Evolutionary conservation across 2,329 filamentous ascomycete genomes (phyloP), one percentile per base, ranked within the genome.

Genomic region (Sordariomycetes sp.): DNA sequence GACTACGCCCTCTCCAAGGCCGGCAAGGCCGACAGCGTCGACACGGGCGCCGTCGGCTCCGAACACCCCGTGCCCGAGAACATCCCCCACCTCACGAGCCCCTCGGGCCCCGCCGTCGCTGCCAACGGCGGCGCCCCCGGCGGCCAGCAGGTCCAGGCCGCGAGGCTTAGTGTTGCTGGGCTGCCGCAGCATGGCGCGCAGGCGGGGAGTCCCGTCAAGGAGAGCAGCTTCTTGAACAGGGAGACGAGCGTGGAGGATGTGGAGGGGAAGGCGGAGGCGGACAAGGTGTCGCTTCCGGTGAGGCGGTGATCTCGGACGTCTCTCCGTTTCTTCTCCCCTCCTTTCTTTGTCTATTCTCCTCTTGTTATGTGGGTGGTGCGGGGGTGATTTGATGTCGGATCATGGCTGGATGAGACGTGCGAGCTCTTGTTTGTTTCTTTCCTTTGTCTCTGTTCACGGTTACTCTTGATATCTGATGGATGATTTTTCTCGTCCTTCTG

Each of bases 1-100:
- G 90, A 96, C 76, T 96, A 96, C 67, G 91, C 91, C 68, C 88
- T 96, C 75, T 92, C 88, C 72, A 96, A 96, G 78, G 94, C 94
- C 60, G 94, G 94, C 73, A 97, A 97, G 76, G 90, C 90, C 70
- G 89, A 91, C 67, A 88, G 94, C 68, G 87, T 94, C 67, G 92
- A 95, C 68, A 89, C 95, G 60, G 95, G 92, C 68, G 87, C 87
- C 67, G 89, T 99, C 67, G 94, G 94, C 66, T 91, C 89, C 66
- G 87, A 96, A 74, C 94, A 99, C 72, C 94, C 94, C 57, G 86
- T 91, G 55, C 90, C 91, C 63, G 90, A 96, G 74, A 95, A 95
- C 72, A 96, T 96, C 72, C 91, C 91, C 34, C 90, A 96, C 76
- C 81, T 92, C 64, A 84, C 86, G 60, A 72, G 79, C 72, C 55